These are phyloP conservation scores for Lotus japonicus DNA, from an alignment of 306 rosid species.

Conservation along the genomic window DNA sequence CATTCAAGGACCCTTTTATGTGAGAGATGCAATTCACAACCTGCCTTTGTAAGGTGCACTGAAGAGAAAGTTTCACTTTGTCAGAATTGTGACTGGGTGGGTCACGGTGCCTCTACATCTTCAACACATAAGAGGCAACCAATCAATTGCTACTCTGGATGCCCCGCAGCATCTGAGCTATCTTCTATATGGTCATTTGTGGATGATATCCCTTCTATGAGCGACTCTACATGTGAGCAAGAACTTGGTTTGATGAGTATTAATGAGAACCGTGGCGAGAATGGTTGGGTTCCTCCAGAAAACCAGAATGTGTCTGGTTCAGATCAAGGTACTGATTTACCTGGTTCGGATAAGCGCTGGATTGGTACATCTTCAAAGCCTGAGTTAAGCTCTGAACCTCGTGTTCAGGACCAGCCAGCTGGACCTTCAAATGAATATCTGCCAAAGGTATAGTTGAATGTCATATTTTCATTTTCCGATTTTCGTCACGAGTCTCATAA, in stretches of 20 bases:
- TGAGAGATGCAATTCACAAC: slow-evolving; percentile 79
- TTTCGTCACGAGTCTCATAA: neutral
- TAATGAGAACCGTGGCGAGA: slow-evolving; percentile 46
- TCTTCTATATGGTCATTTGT: slow-evolving; percentile 88
- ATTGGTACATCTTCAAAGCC: slow-evolving; percentile 50
- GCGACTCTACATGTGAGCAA: slow-evolving; percentile 75
- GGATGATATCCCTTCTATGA: slow-evolving; percentile 46
- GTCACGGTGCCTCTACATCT: slow-evolving; percentile 60
- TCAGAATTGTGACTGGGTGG: slow-evolving; percentile 92
- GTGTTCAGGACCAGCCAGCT: slow-evolving; percentile 31
- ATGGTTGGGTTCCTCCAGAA: slow-evolving; percentile 40
- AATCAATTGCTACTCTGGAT: slow-evolving; percentile 75
- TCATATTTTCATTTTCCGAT: neutral
- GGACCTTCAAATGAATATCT: slow-evolving; percentile 38
- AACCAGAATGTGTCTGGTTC: slow-evolving; percentile 38
- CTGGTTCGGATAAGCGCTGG: slow-evolving; percentile 34
- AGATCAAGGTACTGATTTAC: slow-evolving; percentile 29
- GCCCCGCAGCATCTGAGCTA: slow-evolving; percentile 88
- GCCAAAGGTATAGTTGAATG: slow-evolving; percentile 60
- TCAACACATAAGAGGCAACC: slow-evolving; percentile 70
- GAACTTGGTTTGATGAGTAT: slow-evolving; percentile 88
- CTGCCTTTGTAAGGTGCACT: slow-evolving; percentile 72
- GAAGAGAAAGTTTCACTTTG: slow-evolving; percentile 87
- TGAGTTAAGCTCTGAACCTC: slow-evolving; percentile 32
- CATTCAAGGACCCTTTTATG: slow-evolving; percentile 84